phyloP scores from a whole-genome alignment of 1,139 yeast species.

The Suhomyces choctaworum region DNA sequence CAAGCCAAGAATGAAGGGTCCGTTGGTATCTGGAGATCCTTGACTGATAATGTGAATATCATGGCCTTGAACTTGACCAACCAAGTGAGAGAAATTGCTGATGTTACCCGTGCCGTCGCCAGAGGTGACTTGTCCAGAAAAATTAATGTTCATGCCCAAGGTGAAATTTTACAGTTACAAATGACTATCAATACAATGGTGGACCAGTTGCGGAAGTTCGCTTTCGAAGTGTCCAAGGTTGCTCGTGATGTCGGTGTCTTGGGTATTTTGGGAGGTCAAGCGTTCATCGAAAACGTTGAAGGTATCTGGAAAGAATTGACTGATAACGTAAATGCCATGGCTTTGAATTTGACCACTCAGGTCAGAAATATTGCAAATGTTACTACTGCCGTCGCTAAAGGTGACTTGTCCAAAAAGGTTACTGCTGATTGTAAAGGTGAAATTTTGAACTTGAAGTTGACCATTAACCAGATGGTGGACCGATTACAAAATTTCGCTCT shows the following conservation, averaged over 20 bases:
- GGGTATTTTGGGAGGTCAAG: conserved; percentile 87
- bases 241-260: conserved; percentile 90
- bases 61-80: conserved; percentile 86
- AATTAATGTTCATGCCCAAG: conserved; percentile 82
- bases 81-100: conserved; percentile 84
- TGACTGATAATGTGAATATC: conserved; percentile 81
- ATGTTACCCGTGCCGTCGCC: conserved; percentile 83
- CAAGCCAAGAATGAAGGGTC: conserved; percentile 83
- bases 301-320: conserved; percentile 91
- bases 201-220: conserved; percentile 83
- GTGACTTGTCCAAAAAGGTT: conserved; percentile 81
- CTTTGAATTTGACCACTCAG: conserved; percentile 80
- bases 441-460: conserved; percentile 73
- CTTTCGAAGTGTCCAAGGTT: conserved; percentile 83
- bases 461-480: conserved; percentile 86
- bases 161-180: conserved; percentile 75
- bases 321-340: conserved; percentile 91
- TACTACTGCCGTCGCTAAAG: conserved; percentile 90
- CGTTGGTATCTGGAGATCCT: conserved; percentile 82
- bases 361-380: conserved; percentile 89
- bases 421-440: conserved; percentile 91
- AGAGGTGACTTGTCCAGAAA: conserved; percentile 75
- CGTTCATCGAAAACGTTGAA: conserved; percentile 77
- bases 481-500: conserved; percentile 85
- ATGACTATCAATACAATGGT: conserved; percentile 85